Evolutionary conservation across 2,329 filamentous ascomycete genomes (phyloP).

Genomic region (Epichloe sylvatica): DNA sequence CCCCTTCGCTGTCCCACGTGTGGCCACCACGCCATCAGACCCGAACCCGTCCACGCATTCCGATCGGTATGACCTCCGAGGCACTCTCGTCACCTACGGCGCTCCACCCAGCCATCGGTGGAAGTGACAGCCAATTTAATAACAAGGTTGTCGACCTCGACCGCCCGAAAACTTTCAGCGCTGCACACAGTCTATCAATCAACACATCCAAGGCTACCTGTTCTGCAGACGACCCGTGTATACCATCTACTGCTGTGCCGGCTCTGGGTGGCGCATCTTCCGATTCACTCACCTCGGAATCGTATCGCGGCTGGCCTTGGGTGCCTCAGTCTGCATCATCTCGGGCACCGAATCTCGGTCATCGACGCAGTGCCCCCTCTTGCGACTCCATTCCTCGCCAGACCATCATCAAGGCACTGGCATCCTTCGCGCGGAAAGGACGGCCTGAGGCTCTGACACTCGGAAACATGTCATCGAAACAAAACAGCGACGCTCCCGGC

Average conservation of each 20-base stretch:
- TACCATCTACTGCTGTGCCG: conserved; percentile 13
- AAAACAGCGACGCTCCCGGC: conserved; percentile 23
- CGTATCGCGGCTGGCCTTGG: conserved; percentile 1
- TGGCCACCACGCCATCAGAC: not conserved
- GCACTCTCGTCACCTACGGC: conserved; percentile 30
- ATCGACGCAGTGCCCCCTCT: conserved; percentile 39
- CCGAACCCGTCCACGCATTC: not conserved
- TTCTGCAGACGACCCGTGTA: conserved; percentile 9
- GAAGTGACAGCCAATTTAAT: conserved; percentile 10
- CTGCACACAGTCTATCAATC: conserved; percentile 9
- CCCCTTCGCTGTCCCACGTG: not conserved
- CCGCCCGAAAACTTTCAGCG: conserved; percentile 9
- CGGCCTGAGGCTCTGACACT: conserved; percentile 51
- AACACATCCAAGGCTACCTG: conserved; percentile 11
- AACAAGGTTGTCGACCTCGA: conserved; percentile 7
- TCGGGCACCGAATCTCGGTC: conserved; percentile 10
- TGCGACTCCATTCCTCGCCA: conserved; percentile 57
- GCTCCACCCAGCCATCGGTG: conserved; percentile 36
- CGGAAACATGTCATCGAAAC: conserved; percentile 41
- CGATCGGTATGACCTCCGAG: conserved; percentile 18
- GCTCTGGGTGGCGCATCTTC: conserved; percentile 14
- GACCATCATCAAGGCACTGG: conserved; percentile 70
- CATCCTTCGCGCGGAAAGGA: conserved; percentile 48
- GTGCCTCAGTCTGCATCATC: not conserved
- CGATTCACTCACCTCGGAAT: conserved; percentile 1